Evolutionary conservation across 1,139 yeast genomes (phyloP).

Genomic region (Saccharomyces hybrid): DNA sequence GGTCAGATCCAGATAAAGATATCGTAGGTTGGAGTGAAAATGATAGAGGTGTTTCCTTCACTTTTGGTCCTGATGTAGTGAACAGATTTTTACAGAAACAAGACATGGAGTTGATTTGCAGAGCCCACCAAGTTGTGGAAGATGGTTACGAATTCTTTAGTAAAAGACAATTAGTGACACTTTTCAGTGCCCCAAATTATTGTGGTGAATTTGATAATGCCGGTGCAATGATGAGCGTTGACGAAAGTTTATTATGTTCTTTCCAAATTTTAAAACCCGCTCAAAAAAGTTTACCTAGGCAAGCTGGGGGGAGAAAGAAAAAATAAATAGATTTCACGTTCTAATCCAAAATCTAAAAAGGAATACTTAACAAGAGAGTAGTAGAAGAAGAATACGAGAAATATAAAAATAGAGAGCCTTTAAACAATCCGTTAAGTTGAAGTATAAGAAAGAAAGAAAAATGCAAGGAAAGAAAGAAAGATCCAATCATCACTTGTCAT

Average conservation of each 20-base stretch:
- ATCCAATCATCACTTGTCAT: neutral
- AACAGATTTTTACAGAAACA: conserved; percentile 90
- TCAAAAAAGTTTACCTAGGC: conserved; percentile 51
- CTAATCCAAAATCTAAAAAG: neutral
- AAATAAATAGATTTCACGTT: conserved; percentile 9
- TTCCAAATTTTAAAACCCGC: conserved; percentile 98
- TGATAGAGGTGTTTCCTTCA: conserved; percentile 97
- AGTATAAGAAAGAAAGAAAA: neutral
- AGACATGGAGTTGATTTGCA: conserved; percentile 92
- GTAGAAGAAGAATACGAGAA: neutral
- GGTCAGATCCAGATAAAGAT: conserved; percentile 98
- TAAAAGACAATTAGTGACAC: conserved; percentile 87
- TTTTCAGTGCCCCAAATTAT: conserved; percentile 92
- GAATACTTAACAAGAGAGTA: neutral
- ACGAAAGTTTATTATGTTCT: conserved; percentile 89
- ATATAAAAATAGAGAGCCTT: neutral
- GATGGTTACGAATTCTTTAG: conserved; percentile 96
- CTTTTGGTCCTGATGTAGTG: conserved; percentile 96
- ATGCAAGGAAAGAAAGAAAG: neutral
- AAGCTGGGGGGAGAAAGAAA: conserved; percentile 31
- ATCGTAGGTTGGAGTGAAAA: conserved; percentile 97
- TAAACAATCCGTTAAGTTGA: neutral
- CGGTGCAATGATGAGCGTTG: too few species aligned
- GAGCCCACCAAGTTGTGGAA: conserved; percentile 98
- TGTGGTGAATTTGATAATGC: conserved; percentile 98